A percentile compares a stretch with the other conserved stretches of the same genome.
These are phyloP conservation scores for Claviceps arundinis DNA, from an alignment of 2,329 filamentous ascomycete genomes.

Conservation along the genomic window DNA sequence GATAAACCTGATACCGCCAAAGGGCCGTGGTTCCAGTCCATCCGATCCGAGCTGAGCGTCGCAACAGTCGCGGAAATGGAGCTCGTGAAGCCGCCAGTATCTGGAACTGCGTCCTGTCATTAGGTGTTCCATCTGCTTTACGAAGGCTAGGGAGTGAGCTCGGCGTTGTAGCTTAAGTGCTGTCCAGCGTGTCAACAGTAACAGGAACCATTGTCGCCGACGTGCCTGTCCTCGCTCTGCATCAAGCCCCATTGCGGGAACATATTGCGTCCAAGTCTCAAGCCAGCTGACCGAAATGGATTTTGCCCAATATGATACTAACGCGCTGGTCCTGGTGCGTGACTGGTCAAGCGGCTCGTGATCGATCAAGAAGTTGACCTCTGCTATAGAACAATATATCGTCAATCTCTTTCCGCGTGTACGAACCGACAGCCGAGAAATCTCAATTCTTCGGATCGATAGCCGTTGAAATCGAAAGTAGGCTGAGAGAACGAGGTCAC, in stretches of 20 bases:
- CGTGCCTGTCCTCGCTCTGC: constrained; percentile 5
- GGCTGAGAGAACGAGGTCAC: constrained; percentile 37
- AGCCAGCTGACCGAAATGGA: constrained; percentile 40
- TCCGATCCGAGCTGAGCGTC: constrained; percentile 3
- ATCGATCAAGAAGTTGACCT: constrained; percentile 6
- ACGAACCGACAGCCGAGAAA: constrained; percentile 33
- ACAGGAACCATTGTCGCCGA: constrained; percentile 8
- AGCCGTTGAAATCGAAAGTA: constrained; percentile 37
- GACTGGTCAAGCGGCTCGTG: not conserved
- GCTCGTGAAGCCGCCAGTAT: constrained; percentile 16
- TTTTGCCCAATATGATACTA: constrained; percentile 49
- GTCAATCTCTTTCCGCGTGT: constrained; percentile 40
- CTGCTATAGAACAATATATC: constrained; percentile 39
- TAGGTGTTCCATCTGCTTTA: not conserved
- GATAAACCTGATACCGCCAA: not conserved
- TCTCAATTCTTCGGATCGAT: constrained; percentile 30
- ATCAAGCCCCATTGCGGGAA: constrained; percentile 1
- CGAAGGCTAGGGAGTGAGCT: constrained; percentile 1
- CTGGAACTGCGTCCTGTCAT: constrained; percentile 9
- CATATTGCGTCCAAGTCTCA: not conserved
- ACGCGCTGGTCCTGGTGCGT: constrained; percentile 44
- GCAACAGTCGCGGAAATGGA: constrained; percentile 26
- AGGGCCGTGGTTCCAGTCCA: not conserved
- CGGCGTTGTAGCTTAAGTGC: constrained; percentile 9
- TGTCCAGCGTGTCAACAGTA: not conserved